Evolutionary conservation across 2,329 filamentous ascomycete genomes (phyloP).

Genomic region (Diaporthe sp.): DNA sequence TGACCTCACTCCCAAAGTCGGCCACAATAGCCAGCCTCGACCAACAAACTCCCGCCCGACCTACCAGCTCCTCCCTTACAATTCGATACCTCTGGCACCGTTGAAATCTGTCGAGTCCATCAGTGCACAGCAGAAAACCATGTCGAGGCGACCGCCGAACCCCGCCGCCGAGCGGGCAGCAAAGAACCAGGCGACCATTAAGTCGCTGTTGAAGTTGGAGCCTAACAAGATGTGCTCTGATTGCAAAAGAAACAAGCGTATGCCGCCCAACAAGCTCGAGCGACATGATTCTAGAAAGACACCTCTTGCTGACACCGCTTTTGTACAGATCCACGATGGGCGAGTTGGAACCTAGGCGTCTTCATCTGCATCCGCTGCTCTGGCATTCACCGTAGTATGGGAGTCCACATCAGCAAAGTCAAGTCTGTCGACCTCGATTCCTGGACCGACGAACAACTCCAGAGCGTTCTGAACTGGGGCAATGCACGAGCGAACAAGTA

Average conservation of each 20-base stretch:
- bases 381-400: constrained; percentile 98
- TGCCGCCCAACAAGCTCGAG: constrained; percentile 50
- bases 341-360: constrained; percentile 97
- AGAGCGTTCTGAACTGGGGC: constrained; percentile 95
- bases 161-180: constrained; percentile 88
- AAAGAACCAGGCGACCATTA: constrained; percentile 94
- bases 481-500: constrained; percentile 98
- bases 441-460: constrained; percentile 98
- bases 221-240: constrained; percentile 97
- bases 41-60: not conserved
- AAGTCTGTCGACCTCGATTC: constrained; percentile 98
- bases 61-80: not conserved
- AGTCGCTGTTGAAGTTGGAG: constrained; percentile 94
- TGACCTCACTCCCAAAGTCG: not conserved
- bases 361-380: constrained; percentile 99
- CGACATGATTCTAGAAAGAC: too few species aligned
- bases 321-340: constrained; percentile 90
- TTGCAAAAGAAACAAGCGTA: constrained; percentile 99
- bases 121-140: constrained; percentile 53
- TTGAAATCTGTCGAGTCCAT: constrained; percentile 1
- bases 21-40: constrained; percentile 6
- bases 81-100: not conserved
- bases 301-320: not conserved
- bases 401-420: constrained; percentile 97
- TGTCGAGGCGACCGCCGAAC: constrained; percentile 85